Percentiles rank a stretch among this genome's conserved stretches.
Evolutionary conservation across 441 rosid species (phyloP).

Genomic region (Brassica balearica): DNA sequence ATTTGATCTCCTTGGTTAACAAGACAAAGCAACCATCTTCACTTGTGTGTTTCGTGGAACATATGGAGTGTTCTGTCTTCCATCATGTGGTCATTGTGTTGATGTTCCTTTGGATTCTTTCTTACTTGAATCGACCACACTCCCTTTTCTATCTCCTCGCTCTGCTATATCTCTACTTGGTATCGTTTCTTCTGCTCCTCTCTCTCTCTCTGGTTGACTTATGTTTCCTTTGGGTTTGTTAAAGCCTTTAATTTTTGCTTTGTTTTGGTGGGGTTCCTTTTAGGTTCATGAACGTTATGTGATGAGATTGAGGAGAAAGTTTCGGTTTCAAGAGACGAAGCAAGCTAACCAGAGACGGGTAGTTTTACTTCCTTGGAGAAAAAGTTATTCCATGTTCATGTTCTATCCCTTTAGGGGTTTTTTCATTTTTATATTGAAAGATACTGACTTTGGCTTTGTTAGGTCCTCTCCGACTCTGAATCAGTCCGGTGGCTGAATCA

Average conservation of each 20-base stretch:
- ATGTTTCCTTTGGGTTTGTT: neutral
- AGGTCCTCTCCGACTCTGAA: slow-evolving; percentile 89
- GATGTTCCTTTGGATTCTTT: slow-evolving; percentile 65
- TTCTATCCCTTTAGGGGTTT: no score
- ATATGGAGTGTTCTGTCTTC: slow-evolving; percentile 58
- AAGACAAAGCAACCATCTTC: slow-evolving; percentile 1
- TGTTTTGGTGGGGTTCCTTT: slow-evolving; percentile 5
- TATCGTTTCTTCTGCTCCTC: slow-evolving; percentile 31
- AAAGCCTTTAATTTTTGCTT: neutral
- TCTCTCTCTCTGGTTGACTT: slow-evolving; percentile 16
- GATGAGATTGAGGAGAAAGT: slow-evolving; percentile 66
- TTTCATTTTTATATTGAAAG: neutral
- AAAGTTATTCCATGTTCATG: neutral
- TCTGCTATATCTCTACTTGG: slow-evolving; percentile 75
- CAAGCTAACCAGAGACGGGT: slow-evolving; percentile 81
- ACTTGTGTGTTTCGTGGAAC: neutral
- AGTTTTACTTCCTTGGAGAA: slow-evolving; percentile 12
- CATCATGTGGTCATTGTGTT: slow-evolving; percentile 78
- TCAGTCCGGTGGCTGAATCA: slow-evolving; percentile 89
- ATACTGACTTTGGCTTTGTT: slow-evolving; percentile 2
- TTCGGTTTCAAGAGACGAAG: slow-evolving; percentile 73
- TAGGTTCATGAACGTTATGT: slow-evolving; percentile 81
- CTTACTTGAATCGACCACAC: slow-evolving; percentile 59
- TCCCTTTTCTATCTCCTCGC: slow-evolving; percentile 61
- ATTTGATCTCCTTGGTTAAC: slow-evolving; percentile 3